phyloP scores from a whole-genome alignment of 2,329 filamentous ascomycete species.

The Ophiostoma novo-ulmi region DNA sequence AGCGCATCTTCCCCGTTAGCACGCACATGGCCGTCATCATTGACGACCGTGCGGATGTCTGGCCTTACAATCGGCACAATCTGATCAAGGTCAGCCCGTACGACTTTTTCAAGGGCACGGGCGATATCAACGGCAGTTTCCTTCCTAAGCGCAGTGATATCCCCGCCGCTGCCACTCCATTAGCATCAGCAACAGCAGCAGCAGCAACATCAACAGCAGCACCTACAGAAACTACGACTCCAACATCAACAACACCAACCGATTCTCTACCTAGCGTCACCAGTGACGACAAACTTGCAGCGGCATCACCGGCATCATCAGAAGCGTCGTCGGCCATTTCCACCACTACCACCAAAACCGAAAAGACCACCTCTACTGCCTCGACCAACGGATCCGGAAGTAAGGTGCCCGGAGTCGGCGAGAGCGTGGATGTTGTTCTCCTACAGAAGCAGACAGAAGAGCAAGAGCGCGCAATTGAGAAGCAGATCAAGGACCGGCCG shows the following conservation, averaged over 20 bases:
- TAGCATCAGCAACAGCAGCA: not conserved
- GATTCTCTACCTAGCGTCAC: not conserved
- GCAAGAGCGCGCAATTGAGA: slow-evolving; percentile 80
- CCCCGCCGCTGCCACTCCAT: slow-evolving; percentile 28
- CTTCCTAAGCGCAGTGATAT: slow-evolving; percentile 69
- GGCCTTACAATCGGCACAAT: slow-evolving; percentile 84
- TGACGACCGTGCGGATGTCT: slow-evolving; percentile 93
- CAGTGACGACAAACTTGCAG: slow-evolving; percentile 18
- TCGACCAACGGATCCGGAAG: slow-evolving; percentile 17
- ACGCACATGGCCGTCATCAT: slow-evolving; percentile 99
- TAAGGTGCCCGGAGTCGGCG: slow-evolving; percentile 54
- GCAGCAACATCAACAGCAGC: slow-evolving; percentile 15
- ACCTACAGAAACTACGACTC: not conserved
- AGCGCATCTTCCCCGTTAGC: slow-evolving; percentile 88
- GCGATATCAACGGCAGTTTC: slow-evolving; percentile 98
- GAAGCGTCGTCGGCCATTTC: slow-evolving; percentile 13
- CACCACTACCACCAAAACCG: not conserved
- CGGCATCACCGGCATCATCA: not conserved
- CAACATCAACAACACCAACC: not conserved
- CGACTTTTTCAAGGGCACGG: slow-evolving; percentile 96
- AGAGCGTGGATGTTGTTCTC: slow-evolving; percentile 60
- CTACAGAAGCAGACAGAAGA: slow-evolving; percentile 74
- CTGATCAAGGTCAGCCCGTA: slow-evolving; percentile 93
- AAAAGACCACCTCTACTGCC: slow-evolving; percentile 17
- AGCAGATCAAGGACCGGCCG: slow-evolving; percentile 83